Evolutionary conservation across 139 green algal species (phyloP).

Genomic region (Yamagishiella unicocca): DNA sequence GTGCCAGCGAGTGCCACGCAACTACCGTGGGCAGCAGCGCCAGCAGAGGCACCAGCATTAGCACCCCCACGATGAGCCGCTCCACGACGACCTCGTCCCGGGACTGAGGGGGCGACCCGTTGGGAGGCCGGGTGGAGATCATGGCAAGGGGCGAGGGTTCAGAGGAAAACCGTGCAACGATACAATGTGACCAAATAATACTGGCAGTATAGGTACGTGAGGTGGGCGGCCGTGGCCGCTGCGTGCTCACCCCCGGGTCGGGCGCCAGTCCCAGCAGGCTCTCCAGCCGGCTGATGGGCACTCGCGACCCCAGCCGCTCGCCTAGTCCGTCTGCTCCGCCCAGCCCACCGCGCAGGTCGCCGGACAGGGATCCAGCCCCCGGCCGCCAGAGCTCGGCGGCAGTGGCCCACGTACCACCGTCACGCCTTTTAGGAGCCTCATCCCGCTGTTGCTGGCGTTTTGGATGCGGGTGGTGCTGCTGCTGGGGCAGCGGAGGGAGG

Average conservation of each 20-base stretch:
- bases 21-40: slow-evolving; percentile 65
- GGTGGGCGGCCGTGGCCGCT: too few species aligned
- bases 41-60: slow-evolving; percentile 72
- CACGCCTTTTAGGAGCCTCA: background rate
- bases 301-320: background rate
- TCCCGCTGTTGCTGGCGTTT: background rate
- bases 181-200: too few species aligned
- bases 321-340: too few species aligned
- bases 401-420: too few species aligned
- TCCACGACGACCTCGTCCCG: slow-evolving; percentile 65
- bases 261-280: slow-evolving; percentile 31
- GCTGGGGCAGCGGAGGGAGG: background rate
- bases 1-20: slow-evolving; percentile 52
- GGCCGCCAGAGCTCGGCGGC: too few species aligned
- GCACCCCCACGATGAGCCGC: slow-evolving; percentile 75
- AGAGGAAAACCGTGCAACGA: too few species aligned
- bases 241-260: slow-evolving; percentile 22
- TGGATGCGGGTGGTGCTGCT: background rate
- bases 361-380: too few species aligned
- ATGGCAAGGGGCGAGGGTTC: background rate
- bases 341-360: too few species aligned
- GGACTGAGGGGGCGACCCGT: background rate
- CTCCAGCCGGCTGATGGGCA: slow-evolving; percentile 44
- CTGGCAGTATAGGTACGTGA: too few species aligned
- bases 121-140: too few species aligned